Evolutionary conservation across 2,329 filamentous ascomycete genomes (phyloP), one percentile per base, ranked within the genome.

Genomic region (Leptographium procerum): DNA sequence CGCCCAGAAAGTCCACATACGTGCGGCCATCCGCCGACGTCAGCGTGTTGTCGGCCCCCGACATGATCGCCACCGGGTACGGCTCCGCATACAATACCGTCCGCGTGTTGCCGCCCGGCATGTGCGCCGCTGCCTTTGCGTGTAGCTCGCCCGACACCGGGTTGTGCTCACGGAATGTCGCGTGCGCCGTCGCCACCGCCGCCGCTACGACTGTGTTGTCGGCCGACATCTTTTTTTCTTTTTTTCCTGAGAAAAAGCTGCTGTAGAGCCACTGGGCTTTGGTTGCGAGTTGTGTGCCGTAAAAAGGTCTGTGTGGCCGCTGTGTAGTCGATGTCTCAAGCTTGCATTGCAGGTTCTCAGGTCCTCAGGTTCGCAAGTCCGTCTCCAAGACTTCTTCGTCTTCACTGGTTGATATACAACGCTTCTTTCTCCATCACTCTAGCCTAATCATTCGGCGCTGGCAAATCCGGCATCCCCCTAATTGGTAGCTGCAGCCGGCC

Each of bases 1-100:
- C 84, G 33, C 79, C 78, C 1, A 84, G 71, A 7, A 87, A 73
- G 64, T 88, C 84, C 16, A 77, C 70, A 65, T 85, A 86, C 50
- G 55, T 59, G 43, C 70, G 68, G 29, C 65, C 66, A 59, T 71
- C 69, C 57, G 64, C 61, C 7, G 58, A 57, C 16, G 55, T 68
- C 29, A 73, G 61, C 51, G 62, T 62, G 57, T 65, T 57, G 47
- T 66, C 65, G 43, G 64, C 51, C 22, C 69, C 66, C 33, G 60
- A 65, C 24, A 60, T 57, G 57, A 73, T 71, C 57, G 62, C 62
- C 6, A 73, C 52, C 1, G 72, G 71, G 58, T 70, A 74, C 2
- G 72, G 72, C 11, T 65, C 62, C 29, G 68, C 68, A 63, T 72
- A 67, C 6, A 78, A 69, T 5, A 76, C 70, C 0, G 71, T 73